Evolutionary conservation across 768 basidiomycete genomes (phyloP), one percentile per base, ranked within the genome.

Genomic region (Pisolithus tinctorius): DNA sequence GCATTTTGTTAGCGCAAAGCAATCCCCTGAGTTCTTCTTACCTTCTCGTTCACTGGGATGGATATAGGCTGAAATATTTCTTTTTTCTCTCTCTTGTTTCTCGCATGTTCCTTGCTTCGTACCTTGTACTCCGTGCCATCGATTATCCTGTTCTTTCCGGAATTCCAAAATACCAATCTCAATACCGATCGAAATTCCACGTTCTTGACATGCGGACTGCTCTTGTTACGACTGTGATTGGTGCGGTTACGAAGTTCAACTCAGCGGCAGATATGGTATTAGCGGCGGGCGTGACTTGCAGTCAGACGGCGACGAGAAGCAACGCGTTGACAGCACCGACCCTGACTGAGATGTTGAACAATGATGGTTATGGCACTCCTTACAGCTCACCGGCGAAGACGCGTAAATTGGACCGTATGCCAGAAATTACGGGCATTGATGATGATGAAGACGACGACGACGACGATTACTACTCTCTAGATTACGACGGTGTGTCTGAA

Each of bases 51-150:
- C n/a, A n/a, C n/a, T n/a, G n/a, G n/a, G n/a, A n/a, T n/a, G n/a
- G 71, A 76, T 74, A 69, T 83, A 90, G 89, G 82, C 89, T 93
- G 80, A 91, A 92, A 76, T 77, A 74, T 68, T 71, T 72, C 77
- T 74, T 76, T 78, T 56, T 55, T 73, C 71, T 78, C 75, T 64
- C 71, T 56, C n/a, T n/a, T n/a, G n/a, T n/a, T n/a, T n/a, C n/a
- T n/a, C n/a, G n/a, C n/a, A n/a, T n/a, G n/a, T n/a, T 47, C 42
- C 40, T 37, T 49, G 23, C 47, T 37, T 46, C 46, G 53, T 31
- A 31, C 45, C 44, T 40, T 40, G 39, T 41, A 43, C 20, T 13
- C 31, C 31, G 31, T 34, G 31, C 11, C n/a, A 11, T 34, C 31
- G 31, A 34, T 34, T 13, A 34, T 11, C 3, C 31, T 34, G 31